A percentile compares a stretch with the other conserved stretches of the same genome.
These are phyloP conservation scores for Lepidium africanum DNA, from an alignment of 345 rosid species.

Conservation along the genomic window DNA sequence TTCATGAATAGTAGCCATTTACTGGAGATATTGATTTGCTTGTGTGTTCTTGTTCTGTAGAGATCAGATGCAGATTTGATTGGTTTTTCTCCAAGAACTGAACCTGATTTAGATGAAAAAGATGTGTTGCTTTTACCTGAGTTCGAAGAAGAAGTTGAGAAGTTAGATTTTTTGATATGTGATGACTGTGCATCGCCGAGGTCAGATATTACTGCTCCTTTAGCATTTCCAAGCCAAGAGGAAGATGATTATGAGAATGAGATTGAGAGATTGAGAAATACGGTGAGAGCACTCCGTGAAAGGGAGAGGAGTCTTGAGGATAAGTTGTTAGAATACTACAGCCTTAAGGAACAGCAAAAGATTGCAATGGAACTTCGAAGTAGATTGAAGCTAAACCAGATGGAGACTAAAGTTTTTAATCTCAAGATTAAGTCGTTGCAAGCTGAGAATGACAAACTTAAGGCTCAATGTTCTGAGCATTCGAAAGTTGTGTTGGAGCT, in stretches of 20 bases:
- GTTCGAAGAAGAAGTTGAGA: constrained; percentile 44
- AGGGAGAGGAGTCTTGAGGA: constrained; percentile 71
- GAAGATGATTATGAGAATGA: constrained; percentile 53
- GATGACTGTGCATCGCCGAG: constrained; percentile 27
- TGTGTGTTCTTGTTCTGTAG: not conserved
- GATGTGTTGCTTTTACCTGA: constrained; percentile 54
- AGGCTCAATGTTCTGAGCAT: constrained; percentile 49
- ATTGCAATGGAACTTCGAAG: constrained; percentile 71
- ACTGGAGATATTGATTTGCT: not conserved
- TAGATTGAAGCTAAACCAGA: constrained; percentile 57
- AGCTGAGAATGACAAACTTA: constrained; percentile 57
- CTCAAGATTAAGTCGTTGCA: constrained; percentile 69
- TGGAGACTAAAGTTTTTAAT: constrained; percentile 64
- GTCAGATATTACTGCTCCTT: constrained; percentile 36
- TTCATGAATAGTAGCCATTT: not conserved
- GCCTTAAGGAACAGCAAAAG: constrained; percentile 75
- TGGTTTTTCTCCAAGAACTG: constrained; percentile 35
- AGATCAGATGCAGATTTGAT: constrained; percentile 26
- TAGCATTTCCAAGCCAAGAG: constrained; percentile 33
- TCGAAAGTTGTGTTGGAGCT: constrained; percentile 46
- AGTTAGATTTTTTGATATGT: constrained; percentile 28
- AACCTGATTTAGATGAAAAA: constrained; percentile 24
- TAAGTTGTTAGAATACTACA: constrained; percentile 71
- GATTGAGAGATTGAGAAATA: constrained; percentile 47
- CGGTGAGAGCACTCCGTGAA: constrained; percentile 51